Conservation (phyloP, 164 flowering plant genomes). For the Kalanchoe fedtschenkoi region DNA sequence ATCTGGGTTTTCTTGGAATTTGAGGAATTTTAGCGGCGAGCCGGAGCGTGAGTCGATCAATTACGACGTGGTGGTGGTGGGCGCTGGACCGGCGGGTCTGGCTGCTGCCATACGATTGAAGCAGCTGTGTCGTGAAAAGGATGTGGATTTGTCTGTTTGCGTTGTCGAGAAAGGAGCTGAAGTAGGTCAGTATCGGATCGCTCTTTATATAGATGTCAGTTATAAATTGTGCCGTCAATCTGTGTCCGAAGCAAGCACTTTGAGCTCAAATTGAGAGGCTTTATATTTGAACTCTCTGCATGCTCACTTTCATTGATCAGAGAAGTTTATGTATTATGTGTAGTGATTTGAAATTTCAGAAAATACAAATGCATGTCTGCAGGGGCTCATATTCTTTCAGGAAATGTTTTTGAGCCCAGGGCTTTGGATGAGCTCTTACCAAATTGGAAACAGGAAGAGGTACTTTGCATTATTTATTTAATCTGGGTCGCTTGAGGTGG, state of each 20-base stretch:
- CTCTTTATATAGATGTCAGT: no score
- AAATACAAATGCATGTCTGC: constrained; percentile 11
- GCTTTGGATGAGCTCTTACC: constrained; percentile 91
- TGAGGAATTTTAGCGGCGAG: constrained; percentile 41
- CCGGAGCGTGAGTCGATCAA: constrained; percentile 44
- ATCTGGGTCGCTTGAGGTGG: neutral
- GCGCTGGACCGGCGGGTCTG: constrained; percentile 94
- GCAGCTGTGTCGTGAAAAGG: constrained; percentile 66
- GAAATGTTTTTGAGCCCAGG: constrained; percentile 94
- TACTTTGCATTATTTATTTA: constrained; percentile 9
- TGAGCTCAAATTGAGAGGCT: no score
- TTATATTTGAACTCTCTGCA: neutral
- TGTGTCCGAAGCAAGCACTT: no score
- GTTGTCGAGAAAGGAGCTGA: constrained; percentile 93
- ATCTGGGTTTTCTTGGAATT: constrained; percentile 1
- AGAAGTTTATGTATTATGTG: neutral
- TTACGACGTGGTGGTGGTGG: constrained; percentile 88
- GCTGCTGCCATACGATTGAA: constrained; percentile 87
- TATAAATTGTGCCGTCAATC: no score
- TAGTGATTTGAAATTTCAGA: neutral
- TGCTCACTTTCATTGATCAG: neutral
- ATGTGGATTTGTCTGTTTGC: constrained; percentile 72
- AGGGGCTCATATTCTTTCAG: constrained; percentile 95
- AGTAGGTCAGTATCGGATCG: constrained; percentile 70
- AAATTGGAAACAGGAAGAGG: constrained; percentile 79